These are phyloP conservation scores for Eutypa lata DNA, from an alignment of 2,329 filamentous ascomycete genomes.

Conservation along the genomic window DNA sequence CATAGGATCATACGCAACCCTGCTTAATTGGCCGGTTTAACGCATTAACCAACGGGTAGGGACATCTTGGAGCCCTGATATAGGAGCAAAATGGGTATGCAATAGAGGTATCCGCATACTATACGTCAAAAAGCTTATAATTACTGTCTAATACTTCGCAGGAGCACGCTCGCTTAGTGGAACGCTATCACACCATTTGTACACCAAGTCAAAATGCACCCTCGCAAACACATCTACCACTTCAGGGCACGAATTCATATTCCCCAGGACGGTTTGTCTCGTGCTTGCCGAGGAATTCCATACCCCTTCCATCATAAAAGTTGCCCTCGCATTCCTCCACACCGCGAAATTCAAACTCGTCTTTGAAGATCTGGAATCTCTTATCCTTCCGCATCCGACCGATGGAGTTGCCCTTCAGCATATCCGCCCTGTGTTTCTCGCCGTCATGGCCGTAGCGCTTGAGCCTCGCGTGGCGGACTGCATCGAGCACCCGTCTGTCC, in stretches of 20 bases:
- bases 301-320: conserved; percentile 2
- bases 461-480: neutral
- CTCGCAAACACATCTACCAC: no score
- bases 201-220: no score
- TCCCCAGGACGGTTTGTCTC: conserved; percentile 1
- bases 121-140: no score
- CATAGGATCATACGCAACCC: no score
- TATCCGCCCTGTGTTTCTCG: neutral
- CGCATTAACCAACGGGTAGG: no score
- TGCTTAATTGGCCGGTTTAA: no score
- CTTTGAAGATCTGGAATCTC: neutral
- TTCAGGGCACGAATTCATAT: neutral
- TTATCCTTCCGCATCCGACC: neutral
- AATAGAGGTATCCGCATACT: no score
- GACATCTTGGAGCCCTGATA: no score
- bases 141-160: no score
- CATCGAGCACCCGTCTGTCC: neutral
- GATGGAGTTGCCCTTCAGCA: neutral
- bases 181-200: no score
- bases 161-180: no score
- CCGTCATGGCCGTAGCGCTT: neutral
- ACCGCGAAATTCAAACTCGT: neutral
- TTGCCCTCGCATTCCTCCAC: conserved; percentile 1
- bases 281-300: neutral
- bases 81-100: no score